Conservation (phyloP, 805 yeast species). For the Candida jianshihensis region DNA sequence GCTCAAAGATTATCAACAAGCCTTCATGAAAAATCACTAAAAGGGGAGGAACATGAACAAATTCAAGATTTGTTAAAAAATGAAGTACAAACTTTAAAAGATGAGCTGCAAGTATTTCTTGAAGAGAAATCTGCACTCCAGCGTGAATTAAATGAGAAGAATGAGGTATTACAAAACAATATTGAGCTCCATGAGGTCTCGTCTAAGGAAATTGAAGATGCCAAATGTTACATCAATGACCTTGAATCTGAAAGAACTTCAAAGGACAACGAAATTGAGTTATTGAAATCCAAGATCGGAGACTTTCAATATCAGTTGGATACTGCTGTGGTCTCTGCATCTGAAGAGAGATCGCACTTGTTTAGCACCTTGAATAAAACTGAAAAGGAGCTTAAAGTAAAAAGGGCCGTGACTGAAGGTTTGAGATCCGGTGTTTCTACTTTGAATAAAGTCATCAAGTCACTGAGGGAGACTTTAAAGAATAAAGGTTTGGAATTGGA, state of each 20-base stretch:
- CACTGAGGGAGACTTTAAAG: background rate
- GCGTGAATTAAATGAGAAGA: slow-evolving; percentile 10
- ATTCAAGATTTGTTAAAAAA: background rate
- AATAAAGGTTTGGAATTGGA: background rate
- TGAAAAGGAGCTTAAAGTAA: slow-evolving; percentile 6
- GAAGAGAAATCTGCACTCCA: slow-evolving; percentile 1
- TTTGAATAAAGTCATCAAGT: slow-evolving; percentile 1
- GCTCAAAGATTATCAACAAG: slow-evolving; percentile 9
- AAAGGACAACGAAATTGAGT: slow-evolving; percentile 6
- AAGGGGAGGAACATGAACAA: slow-evolving; percentile 9
- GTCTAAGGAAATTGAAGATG: background rate
- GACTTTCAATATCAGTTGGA: background rate
- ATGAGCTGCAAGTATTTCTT: background rate
- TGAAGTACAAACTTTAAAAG: background rate
- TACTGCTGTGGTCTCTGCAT: background rate
- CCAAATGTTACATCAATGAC: background rate
- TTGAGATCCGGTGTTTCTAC: slow-evolving; percentile 10
- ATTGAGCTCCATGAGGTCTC: background rate
- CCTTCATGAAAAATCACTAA: slow-evolving; percentile 6
- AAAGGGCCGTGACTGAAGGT: slow-evolving; percentile 7
- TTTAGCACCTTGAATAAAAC: background rate
- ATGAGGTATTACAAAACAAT: slow-evolving; percentile 13
- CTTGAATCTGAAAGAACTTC: background rate
- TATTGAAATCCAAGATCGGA: slow-evolving; percentile 1
- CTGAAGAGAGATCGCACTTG: background rate